These are phyloP conservation scores for Colletotrichum liaoningense DNA, from an alignment of 2,329 filamentous ascomycete genomes.

Conservation along the genomic window DNA sequence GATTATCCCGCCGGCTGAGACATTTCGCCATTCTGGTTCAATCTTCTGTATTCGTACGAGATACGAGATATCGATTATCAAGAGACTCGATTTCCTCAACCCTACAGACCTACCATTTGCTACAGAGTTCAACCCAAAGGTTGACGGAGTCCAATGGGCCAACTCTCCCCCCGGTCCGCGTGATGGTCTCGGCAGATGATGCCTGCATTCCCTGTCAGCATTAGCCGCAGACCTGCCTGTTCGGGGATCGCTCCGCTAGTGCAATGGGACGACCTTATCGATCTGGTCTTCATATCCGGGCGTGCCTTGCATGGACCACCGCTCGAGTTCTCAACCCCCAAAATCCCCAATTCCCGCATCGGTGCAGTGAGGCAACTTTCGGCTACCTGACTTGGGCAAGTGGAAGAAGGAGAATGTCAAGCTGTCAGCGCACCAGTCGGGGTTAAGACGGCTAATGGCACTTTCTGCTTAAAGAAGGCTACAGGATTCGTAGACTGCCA, in stretches of 20 bases:
- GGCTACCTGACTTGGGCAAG: neutral
- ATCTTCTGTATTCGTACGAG: neutral
- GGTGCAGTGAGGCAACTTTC: neutral
- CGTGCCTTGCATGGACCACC: neutral
- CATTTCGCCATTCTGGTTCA: neutral
- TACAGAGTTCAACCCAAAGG: neutral
- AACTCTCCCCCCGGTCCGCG: neutral
- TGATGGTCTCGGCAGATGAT: conserved; percentile 28
- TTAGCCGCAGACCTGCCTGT: conserved; percentile 33
- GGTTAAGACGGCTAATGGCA: neutral
- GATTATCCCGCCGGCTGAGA: neutral
- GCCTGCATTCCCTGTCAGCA: neutral
- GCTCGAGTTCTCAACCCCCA: neutral
- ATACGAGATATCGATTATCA: neutral
- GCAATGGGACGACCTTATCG: conserved; percentile 27
- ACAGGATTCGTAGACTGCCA: no score
- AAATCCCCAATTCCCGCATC: neutral
- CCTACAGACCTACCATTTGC: no score
- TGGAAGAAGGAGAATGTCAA: no score
- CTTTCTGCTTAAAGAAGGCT: neutral
- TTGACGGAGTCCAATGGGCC: neutral
- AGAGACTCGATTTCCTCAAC: neutral
- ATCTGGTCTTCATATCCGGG: conserved; percentile 9
- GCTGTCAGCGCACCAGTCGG: neutral
- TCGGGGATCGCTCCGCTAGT: conserved; percentile 17